These are phyloP conservation scores for Lactarius pseudohatsudake DNA, from an alignment of 768 basidiomycete genomes.

Conservation along the genomic window DNA sequence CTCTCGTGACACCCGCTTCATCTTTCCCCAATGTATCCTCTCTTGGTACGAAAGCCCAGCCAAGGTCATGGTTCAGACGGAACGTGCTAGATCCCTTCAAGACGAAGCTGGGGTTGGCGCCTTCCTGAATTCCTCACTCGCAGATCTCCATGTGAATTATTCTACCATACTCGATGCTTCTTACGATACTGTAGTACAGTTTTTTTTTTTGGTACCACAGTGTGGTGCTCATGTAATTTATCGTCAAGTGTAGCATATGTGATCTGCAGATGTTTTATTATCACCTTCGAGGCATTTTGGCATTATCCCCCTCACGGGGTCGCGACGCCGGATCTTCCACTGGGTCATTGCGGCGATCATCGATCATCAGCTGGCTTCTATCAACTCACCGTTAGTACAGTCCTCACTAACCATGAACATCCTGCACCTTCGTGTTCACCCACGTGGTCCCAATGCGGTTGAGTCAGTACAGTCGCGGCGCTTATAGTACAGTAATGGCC, in stretches of 20 bases:
- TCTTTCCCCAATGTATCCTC: constrained; percentile 21
- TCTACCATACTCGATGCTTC: neutral
- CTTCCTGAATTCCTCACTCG: neutral
- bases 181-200: neutral
- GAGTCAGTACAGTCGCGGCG: neutral
- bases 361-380: neutral
- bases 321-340: neutral
- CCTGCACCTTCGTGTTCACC: neutral
- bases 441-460: neutral
- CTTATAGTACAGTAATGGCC: neutral
- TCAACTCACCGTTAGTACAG: neutral
- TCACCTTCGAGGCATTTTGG: neutral
- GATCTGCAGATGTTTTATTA: neutral
- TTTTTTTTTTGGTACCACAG: neutral
- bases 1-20: constrained; percentile 16
- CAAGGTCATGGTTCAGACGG: constrained; percentile 23
- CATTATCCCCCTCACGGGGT: neutral
- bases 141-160: neutral
- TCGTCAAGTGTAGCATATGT: neutral
- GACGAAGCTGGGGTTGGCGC: constrained; percentile 17
- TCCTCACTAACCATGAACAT: neutral
- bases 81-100: constrained; percentile 19
- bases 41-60: neutral
- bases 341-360: neutral
- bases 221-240: neutral